Percentiles rank a stretch among this genome's conserved stretches.
These are phyloP conservation scores for Fusarium marasasianum DNA, from an alignment of 2,329 filamentous ascomycete genomes.

Conservation along the genomic window DNA sequence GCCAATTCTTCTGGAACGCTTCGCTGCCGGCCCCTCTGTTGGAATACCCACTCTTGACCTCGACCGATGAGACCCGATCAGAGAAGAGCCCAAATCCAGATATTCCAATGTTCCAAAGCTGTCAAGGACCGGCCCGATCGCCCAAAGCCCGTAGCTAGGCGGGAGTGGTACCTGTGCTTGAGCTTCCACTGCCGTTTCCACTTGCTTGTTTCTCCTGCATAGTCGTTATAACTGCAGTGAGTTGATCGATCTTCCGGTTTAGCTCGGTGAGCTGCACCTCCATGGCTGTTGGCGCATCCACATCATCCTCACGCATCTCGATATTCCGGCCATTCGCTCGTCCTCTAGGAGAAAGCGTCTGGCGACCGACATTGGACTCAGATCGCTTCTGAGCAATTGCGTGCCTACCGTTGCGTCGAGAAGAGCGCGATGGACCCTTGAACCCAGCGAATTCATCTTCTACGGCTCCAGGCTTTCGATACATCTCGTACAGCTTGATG, in stretches of 20 bases:
- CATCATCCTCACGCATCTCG: slow-evolving; percentile 48
- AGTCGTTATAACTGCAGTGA: slow-evolving; percentile 62
- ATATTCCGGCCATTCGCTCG: slow-evolving; percentile 24
- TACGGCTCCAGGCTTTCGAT: slow-evolving; percentile 50
- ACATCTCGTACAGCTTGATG: slow-evolving; percentile 74
- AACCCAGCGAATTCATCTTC: slow-evolving; percentile 59
- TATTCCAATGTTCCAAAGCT: not conserved
- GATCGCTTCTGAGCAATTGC: slow-evolving; percentile 31
- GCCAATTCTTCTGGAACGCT: slow-evolving; percentile 25
- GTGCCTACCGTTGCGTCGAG: slow-evolving; percentile 33
- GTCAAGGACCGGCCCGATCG: slow-evolving; percentile 9
- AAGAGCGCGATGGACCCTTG: slow-evolving; percentile 55
- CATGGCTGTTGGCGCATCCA: slow-evolving; percentile 51
- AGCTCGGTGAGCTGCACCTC: slow-evolving; percentile 66
- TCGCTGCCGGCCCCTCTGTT: slow-evolving; percentile 2
- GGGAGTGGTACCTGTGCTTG: slow-evolving; percentile 2
- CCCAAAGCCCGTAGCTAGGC: slow-evolving; percentile 19
- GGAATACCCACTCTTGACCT: slow-evolving; percentile 24
- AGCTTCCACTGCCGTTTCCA: slow-evolving; percentile 5
- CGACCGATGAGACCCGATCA: slow-evolving; percentile 30
- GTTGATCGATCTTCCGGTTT: slow-evolving; percentile 65
- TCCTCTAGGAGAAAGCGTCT: slow-evolving; percentile 27
- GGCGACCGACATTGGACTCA: slow-evolving; percentile 23
- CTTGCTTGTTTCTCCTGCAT: slow-evolving; percentile 54
- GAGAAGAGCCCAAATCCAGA: not conserved